Percentiles rank a stretch among this genome's conserved stretches.
Conservation (phyloP, 179 eudicot species). For the Amaranthus tricolor region DNA sequence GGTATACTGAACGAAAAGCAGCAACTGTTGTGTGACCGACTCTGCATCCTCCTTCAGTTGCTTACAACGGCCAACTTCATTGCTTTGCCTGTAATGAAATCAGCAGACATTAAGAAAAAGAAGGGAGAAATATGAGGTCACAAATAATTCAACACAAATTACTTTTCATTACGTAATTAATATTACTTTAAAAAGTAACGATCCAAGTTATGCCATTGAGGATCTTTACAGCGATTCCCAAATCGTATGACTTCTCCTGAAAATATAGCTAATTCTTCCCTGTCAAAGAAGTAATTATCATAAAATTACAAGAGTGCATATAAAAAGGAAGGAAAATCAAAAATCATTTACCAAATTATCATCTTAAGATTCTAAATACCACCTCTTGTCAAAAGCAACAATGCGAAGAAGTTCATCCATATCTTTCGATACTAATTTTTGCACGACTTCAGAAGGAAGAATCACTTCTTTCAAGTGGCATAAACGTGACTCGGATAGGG, state of each 20-base stretch:
- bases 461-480: slow-evolving; percentile 72
- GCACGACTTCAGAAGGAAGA: slow-evolving; percentile 86
- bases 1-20: slow-evolving; percentile 69
- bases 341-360: background rate
- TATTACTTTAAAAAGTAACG: slow-evolving; percentile 85
- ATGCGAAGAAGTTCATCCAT: slow-evolving; percentile 67
- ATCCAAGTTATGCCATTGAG: slow-evolving; percentile 98
- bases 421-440: slow-evolving; percentile 61
- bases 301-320: slow-evolving; percentile 4
- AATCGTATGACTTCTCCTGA: slow-evolving; percentile 89
- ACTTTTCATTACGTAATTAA: background rate
- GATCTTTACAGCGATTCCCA: slow-evolving; percentile 96
- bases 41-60: slow-evolving; percentile 78
- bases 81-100: slow-evolving; percentile 32
- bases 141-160: background rate
- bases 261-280: slow-evolving; percentile 78
- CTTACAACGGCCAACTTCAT: slow-evolving; percentile 49
- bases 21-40: slow-evolving; percentile 57
- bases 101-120: background rate
- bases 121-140: slow-evolving; percentile 6
- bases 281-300: slow-evolving; percentile 31
- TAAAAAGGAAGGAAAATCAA: slow-evolving; percentile 2
- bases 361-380: background rate
- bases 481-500: slow-evolving; percentile 63
- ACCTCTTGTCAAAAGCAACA: slow-evolving; percentile 92